Evolutionary conservation across 441 rosid species (phyloP).

Genomic region (Syzygium malaccense): DNA sequence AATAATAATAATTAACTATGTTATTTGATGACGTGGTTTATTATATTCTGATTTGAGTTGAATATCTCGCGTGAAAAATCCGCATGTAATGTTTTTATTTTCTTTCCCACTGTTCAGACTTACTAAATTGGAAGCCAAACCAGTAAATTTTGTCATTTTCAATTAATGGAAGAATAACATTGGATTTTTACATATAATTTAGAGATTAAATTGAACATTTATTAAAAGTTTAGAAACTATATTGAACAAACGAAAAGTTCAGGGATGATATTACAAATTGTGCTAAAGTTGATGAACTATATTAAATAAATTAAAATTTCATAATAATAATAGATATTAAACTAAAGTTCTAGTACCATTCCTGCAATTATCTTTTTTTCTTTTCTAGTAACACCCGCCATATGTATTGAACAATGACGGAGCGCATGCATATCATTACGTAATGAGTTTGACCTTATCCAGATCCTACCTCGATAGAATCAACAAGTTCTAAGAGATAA

Average conservation of each 20-base stretch:
- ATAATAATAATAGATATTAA: rapidly evolving
- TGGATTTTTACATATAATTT: neutral
- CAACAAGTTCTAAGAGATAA: neutral
- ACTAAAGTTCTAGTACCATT: rapidly evolving
- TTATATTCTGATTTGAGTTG: neutral
- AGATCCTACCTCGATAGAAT: neutral
- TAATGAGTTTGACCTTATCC: neutral
- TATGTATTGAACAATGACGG: neutral
- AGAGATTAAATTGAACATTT: rapidly evolving
- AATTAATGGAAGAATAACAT: neutral
- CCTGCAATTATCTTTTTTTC: rapidly evolving
- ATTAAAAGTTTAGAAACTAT: rapidly evolving
- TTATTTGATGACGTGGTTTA: rapidly evolving
- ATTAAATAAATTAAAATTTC: neutral
- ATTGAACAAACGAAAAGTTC: rapidly evolving
- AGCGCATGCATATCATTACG: neutral
- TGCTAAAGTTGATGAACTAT: rapidly evolving
- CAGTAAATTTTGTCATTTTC: rapidly evolving
- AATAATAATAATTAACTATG: neutral
- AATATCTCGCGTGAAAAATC: neutral
- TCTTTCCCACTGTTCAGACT: neutral
- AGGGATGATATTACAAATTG: rapidly evolving
- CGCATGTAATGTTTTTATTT: rapidly evolving
- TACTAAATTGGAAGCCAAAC: neutral
- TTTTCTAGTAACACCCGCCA: neutral